phyloP scores from a whole-genome alignment of 331 rosid genomes.

The Dryas integrifolia region DNA sequence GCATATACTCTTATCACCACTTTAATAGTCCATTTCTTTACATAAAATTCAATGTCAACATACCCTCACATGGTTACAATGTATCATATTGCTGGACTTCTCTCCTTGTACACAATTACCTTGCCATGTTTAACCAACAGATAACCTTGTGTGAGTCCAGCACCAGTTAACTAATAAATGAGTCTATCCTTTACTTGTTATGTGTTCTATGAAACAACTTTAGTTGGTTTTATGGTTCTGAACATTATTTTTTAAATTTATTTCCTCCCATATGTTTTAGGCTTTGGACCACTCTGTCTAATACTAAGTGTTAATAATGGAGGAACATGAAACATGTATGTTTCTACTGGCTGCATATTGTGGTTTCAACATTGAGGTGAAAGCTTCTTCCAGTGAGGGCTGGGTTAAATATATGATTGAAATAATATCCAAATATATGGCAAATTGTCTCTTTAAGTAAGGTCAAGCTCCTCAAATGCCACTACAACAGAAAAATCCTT shows the following conservation, averaged over 20 bases:
- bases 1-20: neutral
- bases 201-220: too few species aligned
- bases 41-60: too few species aligned
- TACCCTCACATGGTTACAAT: too few species aligned
- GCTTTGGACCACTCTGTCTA: neutral
- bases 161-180: neutral
- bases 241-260: neutral
- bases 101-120: too few species aligned
- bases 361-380: slow-evolving; percentile 2
- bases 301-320: neutral
- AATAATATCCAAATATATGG: neutral
- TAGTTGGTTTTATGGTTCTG: neutral
- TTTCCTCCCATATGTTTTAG: neutral
- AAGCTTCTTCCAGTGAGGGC: neutral
- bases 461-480: neutral
- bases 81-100: too few species aligned
- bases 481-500: neutral
- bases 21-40: too few species aligned
- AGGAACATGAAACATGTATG: neutral
- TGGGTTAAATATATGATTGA: neutral
- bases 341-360: neutral
- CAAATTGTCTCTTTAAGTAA: neutral
- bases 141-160: neutral
- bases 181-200: too few species aligned
- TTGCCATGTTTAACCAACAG: too few species aligned